phyloP scores from a whole-genome alignment of 2,329 filamentous ascomycete genomes.

The Epichloe brachyelytri region DNA sequence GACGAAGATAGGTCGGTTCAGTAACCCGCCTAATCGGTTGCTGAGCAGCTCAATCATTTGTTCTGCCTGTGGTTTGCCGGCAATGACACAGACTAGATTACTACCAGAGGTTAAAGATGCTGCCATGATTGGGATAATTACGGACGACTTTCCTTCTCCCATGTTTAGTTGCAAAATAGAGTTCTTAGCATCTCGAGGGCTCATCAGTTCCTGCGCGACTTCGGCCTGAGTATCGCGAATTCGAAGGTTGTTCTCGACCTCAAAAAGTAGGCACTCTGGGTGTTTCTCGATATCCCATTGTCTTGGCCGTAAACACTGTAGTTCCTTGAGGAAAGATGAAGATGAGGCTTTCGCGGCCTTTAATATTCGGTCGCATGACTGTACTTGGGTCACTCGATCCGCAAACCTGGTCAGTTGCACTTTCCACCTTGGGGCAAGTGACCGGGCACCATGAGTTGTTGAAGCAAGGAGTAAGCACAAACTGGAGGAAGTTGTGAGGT shows the following conservation, averaged over 20 bases:
- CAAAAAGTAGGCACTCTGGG: constrained; percentile 49
- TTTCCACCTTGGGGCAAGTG: neutral
- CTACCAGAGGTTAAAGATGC: too few species aligned
- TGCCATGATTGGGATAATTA: too few species aligned
- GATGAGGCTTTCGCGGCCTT: constrained; percentile 1
- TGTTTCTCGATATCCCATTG: constrained; percentile 8
- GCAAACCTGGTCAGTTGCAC: constrained; percentile 11
- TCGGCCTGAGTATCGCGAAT: constrained; percentile 45
- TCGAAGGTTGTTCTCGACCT: constrained; percentile 46
- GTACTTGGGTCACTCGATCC: neutral
- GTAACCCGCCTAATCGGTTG: too few species aligned
- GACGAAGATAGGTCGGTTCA: too few species aligned
- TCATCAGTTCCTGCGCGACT: constrained; percentile 42
- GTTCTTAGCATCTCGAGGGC: constrained; percentile 25
- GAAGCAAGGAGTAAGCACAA: constrained; percentile 14
- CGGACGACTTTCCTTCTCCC: constrained; percentile 45
- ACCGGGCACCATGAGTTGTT: neutral
- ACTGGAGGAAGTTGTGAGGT: neutral
- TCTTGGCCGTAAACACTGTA: neutral
- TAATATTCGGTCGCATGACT: constrained; percentile 12
- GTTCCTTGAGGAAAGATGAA: neutral
- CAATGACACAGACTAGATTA: too few species aligned
- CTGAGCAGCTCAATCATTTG: too few species aligned
- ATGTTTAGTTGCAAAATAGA: constrained; percentile 53
- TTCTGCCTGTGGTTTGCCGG: too few species aligned